These are phyloP conservation scores for Vanderwaltozyma verrucispora DNA, from an alignment of 805 yeast species.

Conservation along the genomic window DNA sequence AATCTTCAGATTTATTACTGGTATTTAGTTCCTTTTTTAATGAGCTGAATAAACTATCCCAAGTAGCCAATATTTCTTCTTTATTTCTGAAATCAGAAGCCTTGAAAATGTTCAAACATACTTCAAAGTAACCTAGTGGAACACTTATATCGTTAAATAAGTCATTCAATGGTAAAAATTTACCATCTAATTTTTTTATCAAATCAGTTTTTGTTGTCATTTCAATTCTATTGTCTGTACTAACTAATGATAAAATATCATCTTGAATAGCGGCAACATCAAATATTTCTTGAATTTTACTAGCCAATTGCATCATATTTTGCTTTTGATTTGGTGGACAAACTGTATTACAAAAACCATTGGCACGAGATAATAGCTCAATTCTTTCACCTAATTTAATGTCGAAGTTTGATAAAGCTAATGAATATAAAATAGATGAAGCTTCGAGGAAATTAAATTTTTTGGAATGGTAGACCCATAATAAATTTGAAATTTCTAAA, in stretches of 20 bases:
- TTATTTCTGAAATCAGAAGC: slow-evolving; percentile 76
- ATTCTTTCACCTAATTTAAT: slow-evolving; percentile 64
- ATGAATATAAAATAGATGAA: slow-evolving; percentile 64
- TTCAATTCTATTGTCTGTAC: slow-evolving; percentile 38
- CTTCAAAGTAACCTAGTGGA: slow-evolving; percentile 77
- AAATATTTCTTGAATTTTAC: slow-evolving; percentile 64
- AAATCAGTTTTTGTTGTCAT: slow-evolving; percentile 42
- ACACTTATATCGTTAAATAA: slow-evolving; percentile 79
- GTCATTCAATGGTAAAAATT: slow-evolving; percentile 62
- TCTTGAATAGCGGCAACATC: slow-evolving; percentile 80
- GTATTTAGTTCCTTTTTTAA: slow-evolving; percentile 24
- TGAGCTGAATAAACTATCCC: slow-evolving; percentile 63
- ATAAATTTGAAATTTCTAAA: slow-evolving; percentile 63
- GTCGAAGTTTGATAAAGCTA: slow-evolving; percentile 66
- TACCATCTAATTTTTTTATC: slow-evolving; percentile 44
- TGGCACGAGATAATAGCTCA: slow-evolving; percentile 83
- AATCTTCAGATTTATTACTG: slow-evolving; percentile 23
- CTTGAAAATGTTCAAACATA: slow-evolving; percentile 68
- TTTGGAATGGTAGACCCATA: slow-evolving; percentile 86
- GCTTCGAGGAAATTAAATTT: slow-evolving; percentile 71
- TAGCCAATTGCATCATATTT: slow-evolving; percentile 59
- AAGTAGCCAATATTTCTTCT: slow-evolving; percentile 71
- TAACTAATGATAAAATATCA: slow-evolving; percentile 37
- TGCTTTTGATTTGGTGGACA: slow-evolving; percentile 71
- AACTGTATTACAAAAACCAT: slow-evolving; percentile 81